Evolutionary conservation across 495 filamentous ascomycete genomes (phyloP).

Genomic region (Neurospora sp.): DNA sequence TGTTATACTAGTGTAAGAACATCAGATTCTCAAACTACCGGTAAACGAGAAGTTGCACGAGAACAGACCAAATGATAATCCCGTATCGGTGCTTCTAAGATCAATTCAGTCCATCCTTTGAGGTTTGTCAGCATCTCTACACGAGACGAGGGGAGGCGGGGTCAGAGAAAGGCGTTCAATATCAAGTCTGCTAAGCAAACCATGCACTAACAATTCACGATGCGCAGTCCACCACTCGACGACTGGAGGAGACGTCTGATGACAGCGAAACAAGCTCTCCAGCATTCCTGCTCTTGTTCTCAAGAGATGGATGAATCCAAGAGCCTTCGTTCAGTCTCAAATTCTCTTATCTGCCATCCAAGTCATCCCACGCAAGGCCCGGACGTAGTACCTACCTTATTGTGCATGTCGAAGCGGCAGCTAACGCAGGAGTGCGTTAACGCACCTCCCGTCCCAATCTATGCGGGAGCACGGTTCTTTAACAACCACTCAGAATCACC

Average conservation of each 20-base stretch:
- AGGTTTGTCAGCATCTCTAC: not conserved
- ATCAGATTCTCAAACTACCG: not conserved
- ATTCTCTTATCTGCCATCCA: not conserved
- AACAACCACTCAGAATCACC: not conserved
- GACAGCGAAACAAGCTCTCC: not conserved
- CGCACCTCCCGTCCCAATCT: not conserved
- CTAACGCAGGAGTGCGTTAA: not conserved
- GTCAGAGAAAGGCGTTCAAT: not conserved
- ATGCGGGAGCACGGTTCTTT: not conserved
- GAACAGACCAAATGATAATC: not conserved
- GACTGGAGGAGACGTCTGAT: not conserved
- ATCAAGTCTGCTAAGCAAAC: not conserved
- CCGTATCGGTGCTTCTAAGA: not conserved
- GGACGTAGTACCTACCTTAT: not conserved
- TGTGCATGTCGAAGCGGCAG: not conserved
- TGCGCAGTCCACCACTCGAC: not conserved
- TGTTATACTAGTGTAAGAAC: not conserved
- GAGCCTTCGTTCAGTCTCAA: not conserved
- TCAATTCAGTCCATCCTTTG: not conserved
- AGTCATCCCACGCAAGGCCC: not conserved
- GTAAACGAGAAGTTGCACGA: not conserved
- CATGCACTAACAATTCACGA: not conserved
- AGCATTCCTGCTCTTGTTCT: not conserved
- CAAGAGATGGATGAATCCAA: not conserved
- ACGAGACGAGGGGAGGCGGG: not conserved